Percentiles rank a stretch among this genome's conserved stretches.
phyloP scores from a whole-genome alignment of 495 filamentous ascomycete genomes.

The Platismatia glauca region DNA sequence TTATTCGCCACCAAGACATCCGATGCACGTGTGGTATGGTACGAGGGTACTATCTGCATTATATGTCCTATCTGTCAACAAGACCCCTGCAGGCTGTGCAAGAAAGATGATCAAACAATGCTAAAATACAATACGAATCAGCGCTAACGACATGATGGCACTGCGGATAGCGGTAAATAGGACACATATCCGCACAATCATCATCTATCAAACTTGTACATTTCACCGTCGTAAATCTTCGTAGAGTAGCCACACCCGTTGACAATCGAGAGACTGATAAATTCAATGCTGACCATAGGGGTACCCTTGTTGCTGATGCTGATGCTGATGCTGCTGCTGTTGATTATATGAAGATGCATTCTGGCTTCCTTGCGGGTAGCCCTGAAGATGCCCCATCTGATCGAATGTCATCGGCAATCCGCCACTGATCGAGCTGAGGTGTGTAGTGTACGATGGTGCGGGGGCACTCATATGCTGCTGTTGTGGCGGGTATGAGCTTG shows the following conservation, averaged over 20 bases:
- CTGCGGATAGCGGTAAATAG: background rate
- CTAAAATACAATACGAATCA: background rate
- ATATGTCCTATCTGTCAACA: background rate
- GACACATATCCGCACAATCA: background rate
- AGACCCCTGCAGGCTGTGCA: background rate
- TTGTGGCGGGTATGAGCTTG: background rate
- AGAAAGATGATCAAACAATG: no score
- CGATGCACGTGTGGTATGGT: background rate
- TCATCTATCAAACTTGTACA: background rate
- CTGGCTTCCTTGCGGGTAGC: background rate
- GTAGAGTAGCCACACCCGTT: background rate
- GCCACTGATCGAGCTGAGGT: conserved; percentile 3
- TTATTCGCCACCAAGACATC: background rate
- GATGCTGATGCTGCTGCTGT: conserved; percentile 9
- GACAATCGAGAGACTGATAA: background rate
- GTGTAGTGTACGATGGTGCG: conserved; percentile 7
- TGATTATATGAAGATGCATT: conserved; percentile 6
- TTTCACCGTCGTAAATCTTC: background rate
- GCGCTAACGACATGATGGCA: background rate
- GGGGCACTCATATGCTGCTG: conserved; percentile 9
- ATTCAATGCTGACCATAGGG: conserved; percentile 5
- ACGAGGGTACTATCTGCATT: background rate
- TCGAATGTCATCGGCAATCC: conserved; percentile 13
- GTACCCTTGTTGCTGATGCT: conserved; percentile 10
- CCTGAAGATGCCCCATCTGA: conserved; percentile 1